These are phyloP conservation scores for Teratosphaeria gauchensis DNA, from an alignment of 2,329 filamentous ascomycete genomes.

Conservation along the genomic window DNA sequence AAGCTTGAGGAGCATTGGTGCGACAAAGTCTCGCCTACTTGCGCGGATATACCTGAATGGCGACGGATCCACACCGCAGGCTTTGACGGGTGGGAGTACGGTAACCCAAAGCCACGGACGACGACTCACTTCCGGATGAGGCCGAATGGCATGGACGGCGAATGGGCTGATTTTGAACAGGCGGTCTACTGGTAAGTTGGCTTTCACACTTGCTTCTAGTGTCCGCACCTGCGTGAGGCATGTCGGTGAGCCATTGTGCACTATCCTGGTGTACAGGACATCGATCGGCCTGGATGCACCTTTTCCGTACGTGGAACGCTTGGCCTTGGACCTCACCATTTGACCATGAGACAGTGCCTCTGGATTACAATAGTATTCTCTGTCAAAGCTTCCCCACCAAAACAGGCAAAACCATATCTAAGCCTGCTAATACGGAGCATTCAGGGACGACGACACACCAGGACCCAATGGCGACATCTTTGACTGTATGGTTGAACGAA, in stretches of 20 bases:
- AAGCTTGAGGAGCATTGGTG: conserved; percentile 16
- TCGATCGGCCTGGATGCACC: not conserved
- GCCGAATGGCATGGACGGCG: conserved; percentile 23
- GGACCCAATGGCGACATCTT: not conserved
- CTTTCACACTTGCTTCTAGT: too few species aligned
- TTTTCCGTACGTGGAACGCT: not conserved
- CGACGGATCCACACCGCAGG: conserved; percentile 16
- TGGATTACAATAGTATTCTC: not conserved
- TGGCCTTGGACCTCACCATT: not conserved
- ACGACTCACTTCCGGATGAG: conserved; percentile 8
- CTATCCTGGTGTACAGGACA: not conserved
- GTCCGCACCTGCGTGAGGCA: not conserved
- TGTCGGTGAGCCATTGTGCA: not conserved
- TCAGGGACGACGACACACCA: not conserved
- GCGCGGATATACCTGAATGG: conserved; percentile 24
- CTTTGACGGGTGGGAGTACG: conserved; percentile 17
- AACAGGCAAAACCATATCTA: not conserved
- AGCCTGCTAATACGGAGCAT: not conserved
- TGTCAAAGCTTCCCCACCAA: not conserved
- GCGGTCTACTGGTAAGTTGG: conserved; percentile 13
- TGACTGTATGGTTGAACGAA: not conserved
- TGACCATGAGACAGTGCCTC: not conserved
- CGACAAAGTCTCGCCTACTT: conserved; percentile 9
- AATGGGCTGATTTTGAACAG: conserved; percentile 17
- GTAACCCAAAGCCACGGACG: conserved; percentile 1